Percentiles rank a stretch among this genome's conserved stretches.
Conservation (phyloP, 768 basidiomycete species). For the Leccinum boreale region DNA sequence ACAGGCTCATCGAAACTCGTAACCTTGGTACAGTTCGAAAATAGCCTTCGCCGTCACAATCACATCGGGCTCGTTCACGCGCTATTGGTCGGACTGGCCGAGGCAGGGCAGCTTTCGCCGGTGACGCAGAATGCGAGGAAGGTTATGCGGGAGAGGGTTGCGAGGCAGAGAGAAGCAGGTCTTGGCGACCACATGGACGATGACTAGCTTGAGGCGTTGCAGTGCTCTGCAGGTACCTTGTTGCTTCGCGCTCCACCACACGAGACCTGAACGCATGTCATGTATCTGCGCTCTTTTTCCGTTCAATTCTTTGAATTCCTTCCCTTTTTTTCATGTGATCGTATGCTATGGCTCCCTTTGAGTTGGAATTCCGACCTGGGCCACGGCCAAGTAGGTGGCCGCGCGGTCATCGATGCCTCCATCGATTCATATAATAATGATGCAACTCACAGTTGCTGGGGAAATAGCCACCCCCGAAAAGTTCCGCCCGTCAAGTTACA, state of each 20-base stretch:
- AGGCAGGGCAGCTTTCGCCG: constrained; percentile 56
- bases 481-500: constrained; percentile 1
- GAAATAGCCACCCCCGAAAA: constrained; percentile 11
- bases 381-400: background rate
- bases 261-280: background rate
- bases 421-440: background rate
- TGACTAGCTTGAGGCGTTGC: constrained; percentile 26
- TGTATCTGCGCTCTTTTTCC: background rate
- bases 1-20: background rate
- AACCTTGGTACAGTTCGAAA: constrained; percentile 63
- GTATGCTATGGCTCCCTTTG: constrained; percentile 1
- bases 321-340: constrained; percentile 3
- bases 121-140: constrained; percentile 46
- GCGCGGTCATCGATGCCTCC: background rate
- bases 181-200: constrained; percentile 40
- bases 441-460: background rate
- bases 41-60: constrained; percentile 82
- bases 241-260: constrained; percentile 1
- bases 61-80: constrained; percentile 80
- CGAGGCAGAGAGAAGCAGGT: constrained; percentile 39
- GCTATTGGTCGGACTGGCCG: constrained; percentile 69
- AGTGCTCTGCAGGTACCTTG: background rate
- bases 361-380: constrained; percentile 5
- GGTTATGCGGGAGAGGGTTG: constrained; percentile 42
- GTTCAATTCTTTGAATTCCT: background rate